Percentiles rank a stretch among this genome's conserved stretches.
Conservation (phyloP, 1,139 yeast genomes). For the Ogataea hybrid region DNA sequence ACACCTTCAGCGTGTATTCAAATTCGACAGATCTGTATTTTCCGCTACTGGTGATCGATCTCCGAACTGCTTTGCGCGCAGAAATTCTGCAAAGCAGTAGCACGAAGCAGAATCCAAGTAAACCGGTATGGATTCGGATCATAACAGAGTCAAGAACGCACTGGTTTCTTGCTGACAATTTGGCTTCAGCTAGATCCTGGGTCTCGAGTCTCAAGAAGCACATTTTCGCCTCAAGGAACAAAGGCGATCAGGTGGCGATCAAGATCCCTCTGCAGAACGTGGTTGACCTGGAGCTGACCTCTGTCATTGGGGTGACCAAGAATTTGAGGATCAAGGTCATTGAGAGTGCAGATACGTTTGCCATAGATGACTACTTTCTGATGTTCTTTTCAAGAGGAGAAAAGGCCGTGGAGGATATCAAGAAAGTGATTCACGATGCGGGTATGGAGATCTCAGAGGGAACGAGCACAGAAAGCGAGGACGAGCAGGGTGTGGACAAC, state of each 20-base stretch:
- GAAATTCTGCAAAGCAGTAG: conserved; percentile 38
- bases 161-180: conserved; percentile 70
- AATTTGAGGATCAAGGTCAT: conserved; percentile 45
- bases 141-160: conserved; percentile 59
- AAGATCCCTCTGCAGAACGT: conserved; percentile 74
- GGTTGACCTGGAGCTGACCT: conserved; percentile 55
- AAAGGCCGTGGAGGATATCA: conserved; percentile 30
- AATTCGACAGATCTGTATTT: conserved; percentile 79
- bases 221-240: conserved; percentile 69
- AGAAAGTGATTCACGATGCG: conserved; percentile 26
- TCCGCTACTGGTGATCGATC: conserved; percentile 73
- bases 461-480: conserved; percentile 17
- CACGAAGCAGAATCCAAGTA: conserved; percentile 15
- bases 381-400: conserved; percentile 56
- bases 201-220: conserved; percentile 70
- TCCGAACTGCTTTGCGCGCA: conserved; percentile 60
- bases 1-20: conserved; percentile 65
- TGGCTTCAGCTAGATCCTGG: conserved; percentile 78
- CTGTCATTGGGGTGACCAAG: conserved; percentile 44
- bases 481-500: conserved; percentile 19
- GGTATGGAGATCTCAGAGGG: conserved; percentile 25
- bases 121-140: conserved; percentile 50
- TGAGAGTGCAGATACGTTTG: conserved; percentile 49
- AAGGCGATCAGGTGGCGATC: conserved; percentile 69
- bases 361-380: conserved; percentile 65